Percentiles rank a stretch among this genome's conserved stretches.
Evolutionary conservation across 768 basidiomycete species (phyloP).

Genomic region (Termitomyces sp.): DNA sequence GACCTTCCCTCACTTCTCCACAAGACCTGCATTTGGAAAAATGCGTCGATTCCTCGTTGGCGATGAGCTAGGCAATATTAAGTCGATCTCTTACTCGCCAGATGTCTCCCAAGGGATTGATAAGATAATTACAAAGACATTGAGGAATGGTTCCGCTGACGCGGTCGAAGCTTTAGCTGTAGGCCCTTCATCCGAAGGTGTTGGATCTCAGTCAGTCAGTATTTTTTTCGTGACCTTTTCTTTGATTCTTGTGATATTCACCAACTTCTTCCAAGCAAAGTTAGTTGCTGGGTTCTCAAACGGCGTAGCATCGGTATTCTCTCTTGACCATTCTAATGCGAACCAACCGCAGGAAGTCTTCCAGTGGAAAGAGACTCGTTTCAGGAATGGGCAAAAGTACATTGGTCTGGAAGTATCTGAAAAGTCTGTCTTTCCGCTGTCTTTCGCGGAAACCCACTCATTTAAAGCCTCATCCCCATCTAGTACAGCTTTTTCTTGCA

Average conservation of each 20-base stretch:
- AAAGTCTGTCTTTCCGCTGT: constrained; percentile 35
- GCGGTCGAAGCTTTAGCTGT: constrained; percentile 29
- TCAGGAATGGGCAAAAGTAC: constrained; percentile 49
- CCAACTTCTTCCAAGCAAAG: constrained; percentile 44
- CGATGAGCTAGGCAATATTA: constrained; percentile 77
- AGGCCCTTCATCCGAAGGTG: constrained; percentile 16
- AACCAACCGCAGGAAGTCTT: constrained; percentile 28
- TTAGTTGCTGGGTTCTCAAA: constrained; percentile 61
- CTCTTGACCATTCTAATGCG: constrained; percentile 36
- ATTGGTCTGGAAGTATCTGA: constrained; percentile 54
- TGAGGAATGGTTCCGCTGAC: constrained; percentile 27
- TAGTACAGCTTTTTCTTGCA: constrained; percentile 64
- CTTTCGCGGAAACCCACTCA: neutral
- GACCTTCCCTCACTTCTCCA: neutral
- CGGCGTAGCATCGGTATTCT: constrained; percentile 47
- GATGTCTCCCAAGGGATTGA: constrained; percentile 22
- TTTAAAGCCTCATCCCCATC: neutral
- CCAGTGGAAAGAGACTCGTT: constrained; percentile 64
- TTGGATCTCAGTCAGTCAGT: constrained; percentile 36
- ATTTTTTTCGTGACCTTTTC: neutral
- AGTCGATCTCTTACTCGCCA: constrained; percentile 46
- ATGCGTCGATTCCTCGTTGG: constrained; percentile 74
- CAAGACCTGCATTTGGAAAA: neutral
- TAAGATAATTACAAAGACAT: constrained; percentile 31
- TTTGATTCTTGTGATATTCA: neutral